Conservation (phyloP, 495 filamentous ascomycete species). For the Aspergillus leporis region DNA sequence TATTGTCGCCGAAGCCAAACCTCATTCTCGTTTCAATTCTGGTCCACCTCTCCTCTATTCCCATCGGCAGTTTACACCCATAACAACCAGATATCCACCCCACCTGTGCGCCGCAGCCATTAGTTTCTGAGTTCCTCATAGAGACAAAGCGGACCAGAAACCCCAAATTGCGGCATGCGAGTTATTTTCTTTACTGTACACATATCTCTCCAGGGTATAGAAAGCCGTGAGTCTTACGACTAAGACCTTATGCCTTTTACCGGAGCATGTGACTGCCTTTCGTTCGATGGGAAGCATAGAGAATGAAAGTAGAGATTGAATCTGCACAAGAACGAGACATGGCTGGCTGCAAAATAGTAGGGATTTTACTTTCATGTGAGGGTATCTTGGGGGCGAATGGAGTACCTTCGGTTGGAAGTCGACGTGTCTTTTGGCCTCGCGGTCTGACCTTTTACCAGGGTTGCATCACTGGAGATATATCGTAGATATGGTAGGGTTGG, state of each 20-base stretch:
- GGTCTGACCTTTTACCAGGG: conserved; percentile 68
- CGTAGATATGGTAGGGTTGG: not conserved
- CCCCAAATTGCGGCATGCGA: conserved; percentile 41
- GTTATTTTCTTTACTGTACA: conserved; percentile 25
- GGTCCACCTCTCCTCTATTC: conserved; percentile 3
- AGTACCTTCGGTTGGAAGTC: conserved; percentile 29
- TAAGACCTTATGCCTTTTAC: conserved; percentile 27
- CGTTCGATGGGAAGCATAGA: conserved; percentile 7
- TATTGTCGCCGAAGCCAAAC: conserved; percentile 6
- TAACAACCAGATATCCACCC: not conserved
- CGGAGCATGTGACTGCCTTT: conserved; percentile 30
- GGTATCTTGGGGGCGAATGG: conserved; percentile 5
- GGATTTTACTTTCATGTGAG: conserved; percentile 15
- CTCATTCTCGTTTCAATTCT: conserved; percentile 9
- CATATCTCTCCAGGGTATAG: conserved; percentile 22
- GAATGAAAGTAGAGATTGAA: conserved; percentile 3
- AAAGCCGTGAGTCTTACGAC: conserved; percentile 23
- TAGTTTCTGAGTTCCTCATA: conserved; percentile 49
- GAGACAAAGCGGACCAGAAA: conserved; percentile 47
- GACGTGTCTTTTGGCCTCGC: conserved; percentile 22
- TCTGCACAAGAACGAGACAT: conserved; percentile 5
- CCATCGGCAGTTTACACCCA: conserved; percentile 8
- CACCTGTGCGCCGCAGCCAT: conserved; percentile 47
- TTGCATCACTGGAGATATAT: conserved; percentile 55
- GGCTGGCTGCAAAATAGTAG: conserved; percentile 3